phyloP scores from a whole-genome alignment of 208 protist genomes.

The Crithidia bombi region DNA sequence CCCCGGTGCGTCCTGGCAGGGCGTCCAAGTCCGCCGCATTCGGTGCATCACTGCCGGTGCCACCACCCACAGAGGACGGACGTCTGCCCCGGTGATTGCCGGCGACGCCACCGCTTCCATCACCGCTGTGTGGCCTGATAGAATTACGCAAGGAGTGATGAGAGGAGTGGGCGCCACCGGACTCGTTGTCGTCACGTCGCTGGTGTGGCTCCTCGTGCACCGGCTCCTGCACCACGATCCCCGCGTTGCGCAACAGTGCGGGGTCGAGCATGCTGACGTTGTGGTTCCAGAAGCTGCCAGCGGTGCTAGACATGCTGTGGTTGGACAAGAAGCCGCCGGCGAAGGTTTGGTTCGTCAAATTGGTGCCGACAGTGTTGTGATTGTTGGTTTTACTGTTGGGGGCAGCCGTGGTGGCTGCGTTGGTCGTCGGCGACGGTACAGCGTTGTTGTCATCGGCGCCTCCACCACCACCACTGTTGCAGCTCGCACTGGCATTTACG shows the following conservation, averaged over 20 bases:
- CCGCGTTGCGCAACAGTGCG: constrained; percentile 26
- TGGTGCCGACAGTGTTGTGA: background rate
- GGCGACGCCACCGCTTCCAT: background rate
- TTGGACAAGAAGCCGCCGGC: constrained; percentile 16
- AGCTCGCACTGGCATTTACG: background rate
- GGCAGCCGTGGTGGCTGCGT: background rate
- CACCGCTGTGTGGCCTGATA: background rate
- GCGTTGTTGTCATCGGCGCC: background rate
- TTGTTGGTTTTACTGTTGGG: constrained; percentile 1
- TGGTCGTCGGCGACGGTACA: background rate
- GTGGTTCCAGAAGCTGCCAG: constrained; percentile 15
- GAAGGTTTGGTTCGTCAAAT: constrained; percentile 11
- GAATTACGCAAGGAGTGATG: constrained; percentile 16
- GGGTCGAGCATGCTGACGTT: constrained; percentile 27
- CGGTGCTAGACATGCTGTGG: constrained; percentile 31
- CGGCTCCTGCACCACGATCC: constrained; percentile 33
- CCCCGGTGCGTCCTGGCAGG: background rate
- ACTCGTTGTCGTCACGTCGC: constrained; percentile 9
- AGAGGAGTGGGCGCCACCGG: constrained; percentile 5
- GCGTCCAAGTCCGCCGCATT: background rate
- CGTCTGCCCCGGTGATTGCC: background rate
- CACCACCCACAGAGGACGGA: constrained; percentile 4
- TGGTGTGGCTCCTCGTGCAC: constrained; percentile 25
- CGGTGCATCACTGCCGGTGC: background rate
- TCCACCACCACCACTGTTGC: background rate